These are phyloP conservation scores for Porogramme epimiltina DNA, from an alignment of 1,284 basidiomycete genomes.

Conservation along the genomic window DNA sequence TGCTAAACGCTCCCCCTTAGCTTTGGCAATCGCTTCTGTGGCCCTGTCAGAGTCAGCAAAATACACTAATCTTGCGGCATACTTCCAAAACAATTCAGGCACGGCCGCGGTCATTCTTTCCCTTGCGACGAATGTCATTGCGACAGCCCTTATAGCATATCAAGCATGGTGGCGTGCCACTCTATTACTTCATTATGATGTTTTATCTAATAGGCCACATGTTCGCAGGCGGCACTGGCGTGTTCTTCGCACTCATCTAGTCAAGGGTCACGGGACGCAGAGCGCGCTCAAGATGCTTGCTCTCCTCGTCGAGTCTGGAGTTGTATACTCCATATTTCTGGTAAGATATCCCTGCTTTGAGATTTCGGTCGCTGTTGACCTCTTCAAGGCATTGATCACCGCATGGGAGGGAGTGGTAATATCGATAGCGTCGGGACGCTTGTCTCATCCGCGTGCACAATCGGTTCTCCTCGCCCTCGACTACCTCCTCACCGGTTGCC, in stretches of 20 bases:
- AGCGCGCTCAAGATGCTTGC: neutral
- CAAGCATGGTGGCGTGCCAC: neutral
- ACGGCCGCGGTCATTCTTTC: neutral
- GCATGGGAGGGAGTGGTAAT: neutral
- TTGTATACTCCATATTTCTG: neutral
- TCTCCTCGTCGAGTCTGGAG: neutral
- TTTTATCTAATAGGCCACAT: neutral
- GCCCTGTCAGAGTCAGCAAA: neutral
- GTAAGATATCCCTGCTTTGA: neutral
- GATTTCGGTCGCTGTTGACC: neutral
- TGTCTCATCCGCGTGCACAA: neutral
- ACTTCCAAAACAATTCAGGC: neutral
- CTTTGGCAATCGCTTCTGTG: neutral
- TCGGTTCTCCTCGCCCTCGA: neutral
- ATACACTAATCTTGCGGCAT: neutral
- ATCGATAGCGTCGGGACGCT: too few relatives aligned
- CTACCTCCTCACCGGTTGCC: neutral
- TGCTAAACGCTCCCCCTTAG: neutral
- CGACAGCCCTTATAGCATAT: neutral
- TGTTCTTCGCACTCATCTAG: neutral
- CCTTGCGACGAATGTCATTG: neutral
- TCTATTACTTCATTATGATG: neutral
- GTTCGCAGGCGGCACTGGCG: neutral
- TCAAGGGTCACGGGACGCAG: neutral
- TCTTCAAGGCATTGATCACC: neutral